Conservation (phyloP, 2,329 filamentous ascomycete genomes). For the Pseudogymnoascus sp. region DNA sequence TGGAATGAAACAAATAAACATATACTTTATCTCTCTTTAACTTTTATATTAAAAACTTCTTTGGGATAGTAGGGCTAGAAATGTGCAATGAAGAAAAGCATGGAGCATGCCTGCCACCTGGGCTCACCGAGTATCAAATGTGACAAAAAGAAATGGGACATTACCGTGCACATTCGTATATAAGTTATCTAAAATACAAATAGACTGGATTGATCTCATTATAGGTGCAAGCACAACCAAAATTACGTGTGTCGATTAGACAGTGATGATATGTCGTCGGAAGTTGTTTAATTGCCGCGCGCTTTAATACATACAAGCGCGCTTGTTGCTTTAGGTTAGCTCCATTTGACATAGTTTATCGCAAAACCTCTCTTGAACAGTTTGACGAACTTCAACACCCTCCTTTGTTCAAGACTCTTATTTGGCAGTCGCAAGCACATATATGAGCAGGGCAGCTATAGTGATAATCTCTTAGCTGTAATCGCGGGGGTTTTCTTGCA, state of each 20-base stretch:
- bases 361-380: constrained; percentile 1
- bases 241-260: not conserved
- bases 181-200: not conserved
- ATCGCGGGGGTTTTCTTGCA: not conserved
- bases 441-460: not conserved
- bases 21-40: not conserved
- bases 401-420: not conserved
- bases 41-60: not conserved
- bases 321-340: constrained; percentile 4
- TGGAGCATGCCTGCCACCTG: not conserved
- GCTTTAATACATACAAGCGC: not conserved
- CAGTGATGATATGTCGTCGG: constrained; percentile 2
- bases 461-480: not conserved
- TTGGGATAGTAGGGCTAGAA: not conserved
- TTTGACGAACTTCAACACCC: not conserved
- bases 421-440: not conserved
- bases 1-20: not conserved
- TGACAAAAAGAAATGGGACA: not conserved
- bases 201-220: not conserved
- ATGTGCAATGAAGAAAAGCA: not conserved
- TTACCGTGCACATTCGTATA: not conserved
- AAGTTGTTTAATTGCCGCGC: not conserved
- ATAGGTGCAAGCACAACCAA: not conserved
- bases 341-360: constrained; percentile 1
- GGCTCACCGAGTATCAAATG: not conserved